These are phyloP conservation scores for Globisporangium uncinulatum DNA, from an alignment of 352 stramenopile genomes.

Conservation along the genomic window DNA sequence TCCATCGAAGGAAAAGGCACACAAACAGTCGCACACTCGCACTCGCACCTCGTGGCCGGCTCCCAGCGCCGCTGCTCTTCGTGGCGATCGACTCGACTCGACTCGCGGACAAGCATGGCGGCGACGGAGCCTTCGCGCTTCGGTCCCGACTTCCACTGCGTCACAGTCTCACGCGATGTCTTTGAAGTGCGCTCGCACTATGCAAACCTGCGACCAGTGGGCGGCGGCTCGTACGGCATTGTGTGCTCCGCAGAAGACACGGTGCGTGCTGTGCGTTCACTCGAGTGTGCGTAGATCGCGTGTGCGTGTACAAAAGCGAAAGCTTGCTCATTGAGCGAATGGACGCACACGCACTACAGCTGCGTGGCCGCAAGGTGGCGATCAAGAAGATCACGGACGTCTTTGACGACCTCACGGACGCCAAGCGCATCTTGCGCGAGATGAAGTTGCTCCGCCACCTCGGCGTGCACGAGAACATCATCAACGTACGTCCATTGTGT, in stretches of 20 bases:
- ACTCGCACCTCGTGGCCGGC: no score
- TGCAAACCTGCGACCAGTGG: constrained; percentile 69
- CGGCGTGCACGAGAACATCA: constrained; percentile 89
- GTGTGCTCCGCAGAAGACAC: constrained; percentile 90
- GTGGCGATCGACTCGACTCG: no score
- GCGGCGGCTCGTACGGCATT: constrained; percentile 89
- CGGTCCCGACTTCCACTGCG: constrained; percentile 74
- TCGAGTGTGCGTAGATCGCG: no score
- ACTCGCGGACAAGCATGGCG: constrained; percentile 18
- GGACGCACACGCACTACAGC: constrained; percentile 20
- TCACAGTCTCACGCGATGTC: constrained; percentile 73
- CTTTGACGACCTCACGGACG: constrained; percentile 90
- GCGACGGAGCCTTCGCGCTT: constrained; percentile 68
- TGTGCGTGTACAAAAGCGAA: no score
- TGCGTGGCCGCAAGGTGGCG: constrained; percentile 79
- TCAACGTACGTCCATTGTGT: constrained; percentile 46
- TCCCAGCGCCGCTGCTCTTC: no score
- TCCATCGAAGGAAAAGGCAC: no score
- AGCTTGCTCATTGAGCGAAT: no score
- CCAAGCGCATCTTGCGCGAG: constrained; percentile 91
- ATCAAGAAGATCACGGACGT: constrained; percentile 93
- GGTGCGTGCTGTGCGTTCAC: constrained; percentile 23
- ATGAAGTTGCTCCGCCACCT: constrained; percentile 92
- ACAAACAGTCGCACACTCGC: no score
- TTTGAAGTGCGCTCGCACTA: constrained; percentile 84